Evolutionary conservation across 73 alveolate genomes (phyloP).

Genomic region (Tetrahymena elliotti): DNA sequence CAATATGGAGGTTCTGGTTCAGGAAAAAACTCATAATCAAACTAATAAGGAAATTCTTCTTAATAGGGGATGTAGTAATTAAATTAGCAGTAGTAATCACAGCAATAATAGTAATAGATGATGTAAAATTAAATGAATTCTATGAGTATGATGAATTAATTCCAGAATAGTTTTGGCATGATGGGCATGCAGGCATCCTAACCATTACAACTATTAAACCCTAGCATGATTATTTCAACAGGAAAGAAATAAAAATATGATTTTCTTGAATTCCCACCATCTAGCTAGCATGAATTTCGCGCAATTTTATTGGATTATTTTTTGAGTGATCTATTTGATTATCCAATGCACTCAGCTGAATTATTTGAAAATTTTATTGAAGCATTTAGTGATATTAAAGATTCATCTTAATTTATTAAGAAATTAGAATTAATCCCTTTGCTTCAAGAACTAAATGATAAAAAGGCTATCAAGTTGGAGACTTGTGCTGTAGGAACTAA

Average conservation of each 20-base stretch:
- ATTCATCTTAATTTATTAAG: constrained; percentile 19
- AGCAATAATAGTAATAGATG: not conserved
- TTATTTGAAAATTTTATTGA: constrained; percentile 8
- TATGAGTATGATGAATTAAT: not conserved
- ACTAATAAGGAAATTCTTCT: not conserved
- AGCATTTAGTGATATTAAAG: constrained; percentile 16
- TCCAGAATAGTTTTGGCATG: not conserved
- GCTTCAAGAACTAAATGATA: constrained; percentile 1
- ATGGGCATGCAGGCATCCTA: not conserved
- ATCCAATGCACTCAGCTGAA: constrained; percentile 30
- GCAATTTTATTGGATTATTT: constrained; percentile 32
- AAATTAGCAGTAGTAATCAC: not conserved
- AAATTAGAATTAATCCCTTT: constrained; percentile 30
- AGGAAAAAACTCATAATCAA: not conserved
- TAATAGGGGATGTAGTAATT: not conserved
- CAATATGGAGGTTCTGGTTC: not conserved
- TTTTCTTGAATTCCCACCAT: constrained; percentile 24
- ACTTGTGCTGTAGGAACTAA: constrained; percentile 36
- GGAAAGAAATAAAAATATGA: constrained; percentile 28
- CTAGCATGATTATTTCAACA: not conserved
- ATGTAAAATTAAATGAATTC: not conserved
- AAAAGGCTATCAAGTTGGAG: constrained; percentile 12
- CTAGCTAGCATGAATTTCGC: constrained; percentile 22
- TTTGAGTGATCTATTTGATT: constrained; percentile 40
- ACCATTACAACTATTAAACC: not conserved